Conservation (phyloP, 805 yeast species). For the Cyberlindnera galapagoensis region DNA sequence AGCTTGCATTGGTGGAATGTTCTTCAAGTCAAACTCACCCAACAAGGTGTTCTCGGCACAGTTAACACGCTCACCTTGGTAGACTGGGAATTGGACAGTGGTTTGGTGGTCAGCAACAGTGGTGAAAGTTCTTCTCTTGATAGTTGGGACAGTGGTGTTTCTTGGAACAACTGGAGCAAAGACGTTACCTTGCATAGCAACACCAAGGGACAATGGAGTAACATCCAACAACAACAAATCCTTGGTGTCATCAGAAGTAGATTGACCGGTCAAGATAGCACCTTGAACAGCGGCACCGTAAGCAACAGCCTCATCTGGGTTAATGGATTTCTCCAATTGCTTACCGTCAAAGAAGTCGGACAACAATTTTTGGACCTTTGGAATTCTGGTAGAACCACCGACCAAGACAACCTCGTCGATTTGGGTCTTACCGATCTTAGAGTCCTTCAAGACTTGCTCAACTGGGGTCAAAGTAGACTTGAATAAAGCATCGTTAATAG, state of each 20-base stretch:
- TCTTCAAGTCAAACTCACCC: slow-evolving; percentile 98
- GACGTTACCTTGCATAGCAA: slow-evolving; percentile 99
- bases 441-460: slow-evolving; percentile 87
- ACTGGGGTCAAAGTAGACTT: slow-evolving; percentile 93
- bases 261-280: slow-evolving; percentile 84
- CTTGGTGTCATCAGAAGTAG: no score
- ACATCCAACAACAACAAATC: slow-evolving; percentile 92
- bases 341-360: slow-evolving; percentile 96
- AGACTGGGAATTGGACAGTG: slow-evolving; percentile 97
- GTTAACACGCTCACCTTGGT: slow-evolving; percentile 99
- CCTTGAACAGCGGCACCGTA: slow-evolving; percentile 99
- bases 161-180: slow-evolving; percentile 99
- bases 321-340: slow-evolving; percentile 93
- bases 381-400: slow-evolving; percentile 98
- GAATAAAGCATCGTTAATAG: slow-evolving; percentile 88
- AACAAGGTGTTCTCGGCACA: slow-evolving; percentile 94
- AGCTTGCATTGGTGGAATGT: slow-evolving; percentile 97
- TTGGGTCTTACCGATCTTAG: slow-evolving; percentile 83
- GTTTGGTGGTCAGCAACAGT: slow-evolving; percentile 99
- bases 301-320: slow-evolving; percentile 99
- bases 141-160: slow-evolving; percentile 98
- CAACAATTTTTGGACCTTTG: slow-evolving; percentile 91
- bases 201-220: slow-evolving; percentile 98
- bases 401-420: slow-evolving; percentile 91
- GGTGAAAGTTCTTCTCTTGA: slow-evolving; percentile 98